Evolutionary conservation across 352 stramenopile genomes (phyloP).

Genomic region (Pythium biforme): DNA sequence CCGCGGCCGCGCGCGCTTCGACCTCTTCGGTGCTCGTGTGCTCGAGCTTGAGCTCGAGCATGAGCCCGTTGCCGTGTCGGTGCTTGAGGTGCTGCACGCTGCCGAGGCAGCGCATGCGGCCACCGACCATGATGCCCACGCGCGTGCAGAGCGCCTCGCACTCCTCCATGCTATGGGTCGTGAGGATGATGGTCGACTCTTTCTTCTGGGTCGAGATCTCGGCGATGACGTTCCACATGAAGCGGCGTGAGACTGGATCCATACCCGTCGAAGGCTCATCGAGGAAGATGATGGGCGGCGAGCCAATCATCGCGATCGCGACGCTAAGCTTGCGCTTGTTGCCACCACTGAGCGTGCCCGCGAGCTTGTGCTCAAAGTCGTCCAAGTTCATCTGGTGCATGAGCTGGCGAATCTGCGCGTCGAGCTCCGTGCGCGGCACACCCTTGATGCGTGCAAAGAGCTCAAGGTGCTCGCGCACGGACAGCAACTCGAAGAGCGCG

Average conservation of each 20-base stretch:
- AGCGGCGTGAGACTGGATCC: conserved; percentile 64
- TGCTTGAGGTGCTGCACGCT: conserved; percentile 90
- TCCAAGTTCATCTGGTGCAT: conserved; percentile 51
- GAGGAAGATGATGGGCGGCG: conserved; percentile 93
- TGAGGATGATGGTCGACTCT: conserved; percentile 79
- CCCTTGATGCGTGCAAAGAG: conserved; percentile 95
- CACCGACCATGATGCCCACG: conserved; percentile 97
- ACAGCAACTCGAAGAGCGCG: conserved; percentile 94
- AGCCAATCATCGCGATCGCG: conserved; percentile 96
- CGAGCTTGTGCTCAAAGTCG: conserved; percentile 67
- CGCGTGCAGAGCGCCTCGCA: conserved; percentile 92
- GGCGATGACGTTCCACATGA: conserved; percentile 77
- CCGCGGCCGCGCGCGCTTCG: conserved; percentile 16
- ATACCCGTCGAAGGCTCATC: conserved; percentile 95
- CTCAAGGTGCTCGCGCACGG: conserved; percentile 94
- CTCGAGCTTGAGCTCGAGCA: conserved; percentile 79
- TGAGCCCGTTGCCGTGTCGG: conserved; percentile 85
- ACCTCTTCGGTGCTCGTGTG: conserved; percentile 33
- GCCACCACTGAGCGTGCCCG: conserved; percentile 83
- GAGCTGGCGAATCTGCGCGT: conserved; percentile 36
- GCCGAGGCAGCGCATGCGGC: conserved; percentile 94
- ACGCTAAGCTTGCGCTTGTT: conserved; percentile 99
- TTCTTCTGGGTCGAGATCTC: conserved; percentile 54
- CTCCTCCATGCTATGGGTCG: conserved; percentile 97
- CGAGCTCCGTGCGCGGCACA: conserved; percentile 34